Percentiles rank a stretch among this genome's conserved stretches.
phyloP scores from a whole-genome alignment of 306 rosid species.

The Ormosia emarginata region DNA sequence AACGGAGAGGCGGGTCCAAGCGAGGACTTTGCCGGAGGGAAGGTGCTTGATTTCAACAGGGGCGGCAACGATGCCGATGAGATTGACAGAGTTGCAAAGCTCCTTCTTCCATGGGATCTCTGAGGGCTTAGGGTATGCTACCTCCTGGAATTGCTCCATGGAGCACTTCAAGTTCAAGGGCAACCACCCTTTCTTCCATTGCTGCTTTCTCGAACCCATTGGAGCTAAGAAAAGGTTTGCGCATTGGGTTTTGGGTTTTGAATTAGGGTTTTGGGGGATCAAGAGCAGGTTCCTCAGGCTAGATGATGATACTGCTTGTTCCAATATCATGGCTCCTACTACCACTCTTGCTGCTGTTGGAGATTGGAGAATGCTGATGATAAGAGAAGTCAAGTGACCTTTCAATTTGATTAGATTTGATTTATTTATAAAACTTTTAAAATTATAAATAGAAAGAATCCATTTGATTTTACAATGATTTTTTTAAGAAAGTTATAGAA shows the following conservation, averaged over 20 bases:
- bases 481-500: too few species aligned
- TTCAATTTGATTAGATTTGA: too few species aligned
- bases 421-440: too few species aligned
- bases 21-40: slow-evolving; percentile 70
- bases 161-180: slow-evolving; percentile 38
- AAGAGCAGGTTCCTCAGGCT: slow-evolving; percentile 11
- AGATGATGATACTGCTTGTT: slow-evolving; percentile 25
- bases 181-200: not conserved
- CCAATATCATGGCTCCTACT: slow-evolving; percentile 32
- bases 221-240: not conserved
- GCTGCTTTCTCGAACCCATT: not conserved
- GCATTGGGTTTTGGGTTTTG: not conserved
- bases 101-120: slow-evolving; percentile 93
- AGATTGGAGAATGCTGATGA: not conserved
- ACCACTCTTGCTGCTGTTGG: not conserved
- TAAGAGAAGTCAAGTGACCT: not conserved
- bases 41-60: slow-evolving; percentile 72
- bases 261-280: slow-evolving; percentile 22
- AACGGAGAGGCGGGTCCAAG: slow-evolving; percentile 85
- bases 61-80: slow-evolving; percentile 71
- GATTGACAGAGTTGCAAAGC: slow-evolving; percentile 66
- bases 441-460: too few species aligned
- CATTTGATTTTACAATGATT: too few species aligned
- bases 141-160: not conserved
- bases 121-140: slow-evolving; percentile 55